Evolutionary conservation across 1,284 basidiomycete genomes (phyloP).

Genomic region (Polyporus tsugae): DNA sequence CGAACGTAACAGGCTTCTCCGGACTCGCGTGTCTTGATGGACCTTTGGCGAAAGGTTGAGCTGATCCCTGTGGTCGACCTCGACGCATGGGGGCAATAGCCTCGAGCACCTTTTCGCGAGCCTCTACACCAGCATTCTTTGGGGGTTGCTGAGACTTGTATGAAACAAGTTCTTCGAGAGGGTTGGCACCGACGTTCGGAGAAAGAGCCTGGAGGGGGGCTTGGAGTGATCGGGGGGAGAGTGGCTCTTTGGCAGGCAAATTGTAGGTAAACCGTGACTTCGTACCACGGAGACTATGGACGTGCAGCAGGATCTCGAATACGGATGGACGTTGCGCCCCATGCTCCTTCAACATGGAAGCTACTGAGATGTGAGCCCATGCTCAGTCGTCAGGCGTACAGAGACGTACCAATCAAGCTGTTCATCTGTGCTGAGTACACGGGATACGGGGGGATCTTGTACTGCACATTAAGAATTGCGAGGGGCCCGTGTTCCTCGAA

Average conservation of each 20-base stretch:
- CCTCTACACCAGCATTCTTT: slow-evolving; percentile 64
- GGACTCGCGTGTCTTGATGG: slow-evolving; percentile 51
- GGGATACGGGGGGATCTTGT: slow-evolving; percentile 93
- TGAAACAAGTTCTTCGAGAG: slow-evolving; percentile 53
- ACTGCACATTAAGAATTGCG: slow-evolving; percentile 97
- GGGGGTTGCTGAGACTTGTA: slow-evolving; percentile 43
- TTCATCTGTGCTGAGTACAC: slow-evolving; percentile 91
- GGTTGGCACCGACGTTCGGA: slow-evolving; percentile 43
- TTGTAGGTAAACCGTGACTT: slow-evolving; percentile 80
- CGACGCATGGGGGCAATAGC: slow-evolving; percentile 82
- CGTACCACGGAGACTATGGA: slow-evolving; percentile 86
- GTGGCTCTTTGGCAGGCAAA: slow-evolving; percentile 55
- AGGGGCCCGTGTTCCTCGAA: slow-evolving; percentile 97
- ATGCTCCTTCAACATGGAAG: slow-evolving; percentile 89
- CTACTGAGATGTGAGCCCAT: slow-evolving; percentile 47
- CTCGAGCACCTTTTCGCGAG: slow-evolving; percentile 77
- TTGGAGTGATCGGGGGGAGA: slow-evolving; percentile 42
- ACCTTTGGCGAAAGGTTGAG: slow-evolving; percentile 36
- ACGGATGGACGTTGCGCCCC: slow-evolving; percentile 83
- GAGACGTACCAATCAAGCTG: slow-evolving; percentile 79
- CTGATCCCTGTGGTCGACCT: slow-evolving; percentile 58
- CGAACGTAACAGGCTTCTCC: slow-evolving; percentile 48
- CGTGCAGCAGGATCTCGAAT: slow-evolving; percentile 80
- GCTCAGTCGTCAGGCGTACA: slow-evolving; percentile 20
- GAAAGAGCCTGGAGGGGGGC: slow-evolving; percentile 39